phyloP scores from a whole-genome alignment of 441 rosid species.

The Gossypium gossypioides region DNA sequence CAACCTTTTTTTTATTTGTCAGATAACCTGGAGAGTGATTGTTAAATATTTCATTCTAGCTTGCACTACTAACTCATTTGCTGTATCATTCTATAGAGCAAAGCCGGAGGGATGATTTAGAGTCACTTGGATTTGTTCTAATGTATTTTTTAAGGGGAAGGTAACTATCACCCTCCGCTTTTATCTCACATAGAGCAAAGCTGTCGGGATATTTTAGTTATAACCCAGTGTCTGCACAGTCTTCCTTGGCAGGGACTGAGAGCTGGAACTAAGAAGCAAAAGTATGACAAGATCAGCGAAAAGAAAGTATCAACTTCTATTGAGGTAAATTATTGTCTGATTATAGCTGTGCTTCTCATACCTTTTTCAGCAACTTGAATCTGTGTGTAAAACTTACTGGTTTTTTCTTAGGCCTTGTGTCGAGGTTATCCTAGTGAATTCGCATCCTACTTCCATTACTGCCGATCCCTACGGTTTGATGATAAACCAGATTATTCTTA shows the following conservation, averaged over 20 bases:
- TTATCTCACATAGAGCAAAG: not conserved
- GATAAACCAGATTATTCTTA: slow-evolving; percentile 94
- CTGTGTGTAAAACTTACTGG: not conserved
- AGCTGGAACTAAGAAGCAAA: slow-evolving; percentile 97
- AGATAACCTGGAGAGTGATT: slow-evolving; percentile 8
- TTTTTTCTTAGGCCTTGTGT: slow-evolving; percentile 53
- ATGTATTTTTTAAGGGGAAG: slow-evolving; percentile 96
- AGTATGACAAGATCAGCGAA: slow-evolving; percentile 94
- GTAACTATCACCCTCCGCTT: slow-evolving; percentile 26
- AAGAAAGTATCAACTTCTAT: slow-evolving; percentile 91
- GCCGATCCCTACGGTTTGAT: slow-evolving; percentile 86
- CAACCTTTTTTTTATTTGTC: not conserved
- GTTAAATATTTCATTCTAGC: not conserved
- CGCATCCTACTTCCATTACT: slow-evolving; percentile 92
- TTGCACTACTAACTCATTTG: not conserved
- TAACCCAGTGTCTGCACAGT: slow-evolving; percentile 26
- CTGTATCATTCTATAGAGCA: slow-evolving; percentile 42
- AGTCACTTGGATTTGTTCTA: slow-evolving; percentile 96
- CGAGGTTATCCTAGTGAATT: slow-evolving; percentile 95
- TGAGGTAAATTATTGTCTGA: slow-evolving; percentile 47
- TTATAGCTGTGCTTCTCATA: not conserved
- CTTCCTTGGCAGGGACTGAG: slow-evolving; percentile 99
- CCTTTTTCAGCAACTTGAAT: not conserved
- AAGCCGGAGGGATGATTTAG: slow-evolving; percentile 95
- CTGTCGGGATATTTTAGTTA: not conserved